phyloP scores from a whole-genome alignment of 108 stramenopile genomes.

The Cyclotella baltica region DNA sequence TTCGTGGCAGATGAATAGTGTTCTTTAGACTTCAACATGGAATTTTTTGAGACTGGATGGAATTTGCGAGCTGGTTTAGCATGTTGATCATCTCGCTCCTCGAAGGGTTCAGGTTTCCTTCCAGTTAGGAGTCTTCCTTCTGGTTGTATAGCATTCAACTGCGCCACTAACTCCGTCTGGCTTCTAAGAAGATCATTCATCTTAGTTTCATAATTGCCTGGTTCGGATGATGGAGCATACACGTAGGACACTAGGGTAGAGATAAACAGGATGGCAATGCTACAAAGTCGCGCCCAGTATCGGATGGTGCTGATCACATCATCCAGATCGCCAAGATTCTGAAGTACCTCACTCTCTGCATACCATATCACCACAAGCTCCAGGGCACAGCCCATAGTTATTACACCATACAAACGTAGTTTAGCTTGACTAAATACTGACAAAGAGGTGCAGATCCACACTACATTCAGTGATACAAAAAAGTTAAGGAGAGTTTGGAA shows the following conservation, averaged over 20 bases:
- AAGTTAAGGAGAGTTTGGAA: slow-evolving; percentile 38
- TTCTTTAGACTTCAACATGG: neutral
- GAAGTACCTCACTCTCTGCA: neutral
- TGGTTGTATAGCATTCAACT: slow-evolving; percentile 15
- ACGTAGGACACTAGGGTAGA: slow-evolving; percentile 30
- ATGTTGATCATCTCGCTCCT: neutral
- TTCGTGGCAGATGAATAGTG: neutral
- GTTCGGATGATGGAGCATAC: neutral
- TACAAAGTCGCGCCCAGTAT: slow-evolving; percentile 23
- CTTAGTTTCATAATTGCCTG: neutral
- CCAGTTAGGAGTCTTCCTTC: neutral
- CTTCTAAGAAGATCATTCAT: slow-evolving; percentile 36
- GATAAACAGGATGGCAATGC: neutral
- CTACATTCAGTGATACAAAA: slow-evolving; percentile 36
- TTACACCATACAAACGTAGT: slow-evolving; percentile 28
- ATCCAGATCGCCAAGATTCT: slow-evolving; percentile 5
- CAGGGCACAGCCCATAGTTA: slow-evolving; percentile 28
- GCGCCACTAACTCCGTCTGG: slow-evolving; percentile 32
- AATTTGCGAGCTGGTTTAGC: neutral
- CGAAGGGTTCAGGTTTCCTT: neutral
- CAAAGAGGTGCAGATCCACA: slow-evolving; percentile 38
- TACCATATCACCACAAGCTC: slow-evolving; percentile 27
- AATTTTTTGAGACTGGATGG: neutral
- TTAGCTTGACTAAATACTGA: slow-evolving; percentile 24
- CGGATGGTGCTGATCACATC: slow-evolving; percentile 12